Percentiles rank a stretch among this genome's conserved stretches.
phyloP scores from a whole-genome alignment of 176 grass and related monocot species.

The Zea mays region DNA sequence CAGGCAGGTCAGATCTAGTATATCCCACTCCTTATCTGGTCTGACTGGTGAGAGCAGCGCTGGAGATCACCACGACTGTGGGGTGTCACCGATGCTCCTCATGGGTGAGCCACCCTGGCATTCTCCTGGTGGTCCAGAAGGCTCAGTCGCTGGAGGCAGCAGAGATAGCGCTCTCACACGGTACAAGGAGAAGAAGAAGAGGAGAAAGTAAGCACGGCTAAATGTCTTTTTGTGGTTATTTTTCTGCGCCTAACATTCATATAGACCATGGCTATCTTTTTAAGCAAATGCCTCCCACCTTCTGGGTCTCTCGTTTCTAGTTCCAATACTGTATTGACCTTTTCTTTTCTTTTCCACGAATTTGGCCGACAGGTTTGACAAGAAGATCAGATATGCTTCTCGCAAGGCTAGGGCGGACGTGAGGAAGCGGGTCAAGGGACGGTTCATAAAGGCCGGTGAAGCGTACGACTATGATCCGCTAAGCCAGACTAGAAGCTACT shows the following conservation, averaged over 20 bases:
- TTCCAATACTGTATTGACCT: not conserved
- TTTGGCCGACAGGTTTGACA: constrained; percentile 71
- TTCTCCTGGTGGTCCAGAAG: constrained; percentile 55
- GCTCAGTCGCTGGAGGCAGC: constrained; percentile 50
- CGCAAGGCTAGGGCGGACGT: constrained; percentile 96
- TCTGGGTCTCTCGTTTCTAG: not conserved
- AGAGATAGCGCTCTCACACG: constrained; percentile 81
- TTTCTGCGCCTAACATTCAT: constrained; percentile 9
- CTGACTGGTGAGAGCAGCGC: constrained; percentile 88
- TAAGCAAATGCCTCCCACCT: constrained; percentile 11
- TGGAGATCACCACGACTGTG: constrained; percentile 86
- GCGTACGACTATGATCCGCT: constrained; percentile 97
- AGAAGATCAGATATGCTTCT: constrained; percentile 96
- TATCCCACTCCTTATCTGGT: constrained; percentile 82
- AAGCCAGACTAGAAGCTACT: constrained; percentile 68
- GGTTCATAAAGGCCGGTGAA: constrained; percentile 92
- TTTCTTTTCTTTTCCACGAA: constrained; percentile 29
- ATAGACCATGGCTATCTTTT: not conserved
- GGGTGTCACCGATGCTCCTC: constrained; percentile 59
- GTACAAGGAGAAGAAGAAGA: constrained; percentile 98
- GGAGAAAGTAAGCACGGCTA: constrained; percentile 65
- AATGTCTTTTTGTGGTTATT: not conserved
- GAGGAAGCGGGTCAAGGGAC: constrained; percentile 83
- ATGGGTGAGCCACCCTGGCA: constrained; percentile 73
- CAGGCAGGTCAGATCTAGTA: constrained; percentile 60